phyloP scores from a whole-genome alignment of 1,284 basidiomycete species.

The Boletus sp. region DNA sequence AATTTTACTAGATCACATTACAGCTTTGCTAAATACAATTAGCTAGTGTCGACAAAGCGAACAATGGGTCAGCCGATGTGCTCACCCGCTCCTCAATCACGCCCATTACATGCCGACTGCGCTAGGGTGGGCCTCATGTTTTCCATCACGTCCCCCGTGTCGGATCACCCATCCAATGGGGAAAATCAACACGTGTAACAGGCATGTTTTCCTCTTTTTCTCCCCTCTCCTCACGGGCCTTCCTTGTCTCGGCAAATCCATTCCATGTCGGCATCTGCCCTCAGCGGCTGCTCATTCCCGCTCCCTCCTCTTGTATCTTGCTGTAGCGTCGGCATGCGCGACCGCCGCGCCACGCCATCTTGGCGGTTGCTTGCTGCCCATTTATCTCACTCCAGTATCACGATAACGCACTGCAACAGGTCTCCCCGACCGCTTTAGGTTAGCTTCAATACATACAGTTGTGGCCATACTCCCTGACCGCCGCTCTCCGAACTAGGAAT shows the following conservation, averaged over 20 bases:
- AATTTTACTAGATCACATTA: background rate
- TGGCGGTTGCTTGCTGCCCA: background rate
- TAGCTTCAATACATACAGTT: background rate
- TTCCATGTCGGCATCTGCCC: slow-evolving; percentile 13
- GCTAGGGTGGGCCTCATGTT: slow-evolving; percentile 21
- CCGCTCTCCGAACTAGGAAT: background rate
- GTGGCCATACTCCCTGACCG: slow-evolving; percentile 1
- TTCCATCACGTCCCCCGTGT: slow-evolving; percentile 3
- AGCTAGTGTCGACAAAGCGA: background rate
- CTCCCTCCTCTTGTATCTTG: background rate
- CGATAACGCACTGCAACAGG: background rate
- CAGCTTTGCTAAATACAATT: background rate
- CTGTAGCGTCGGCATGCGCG: slow-evolving; percentile 7
- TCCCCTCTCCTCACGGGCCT: slow-evolving; percentile 11
- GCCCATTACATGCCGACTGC: slow-evolving; percentile 16
- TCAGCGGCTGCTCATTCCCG: slow-evolving; percentile 13
- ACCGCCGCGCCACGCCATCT: background rate
- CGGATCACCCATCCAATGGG: slow-evolving; percentile 23
- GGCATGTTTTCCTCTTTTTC: slow-evolving; percentile 24
- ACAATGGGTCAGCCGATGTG: slow-evolving; percentile 3
- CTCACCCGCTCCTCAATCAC: slow-evolving; percentile 20
- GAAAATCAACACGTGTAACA: slow-evolving; percentile 26
- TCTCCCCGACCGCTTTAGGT: slow-evolving; percentile 1
- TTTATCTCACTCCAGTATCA: slow-evolving; percentile 4
- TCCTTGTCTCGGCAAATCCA: slow-evolving; percentile 11